Evolutionary conservation across 768 basidiomycete genomes (phyloP), one percentile per base, ranked within the genome.

Genomic region (Suillus decipiens): DNA sequence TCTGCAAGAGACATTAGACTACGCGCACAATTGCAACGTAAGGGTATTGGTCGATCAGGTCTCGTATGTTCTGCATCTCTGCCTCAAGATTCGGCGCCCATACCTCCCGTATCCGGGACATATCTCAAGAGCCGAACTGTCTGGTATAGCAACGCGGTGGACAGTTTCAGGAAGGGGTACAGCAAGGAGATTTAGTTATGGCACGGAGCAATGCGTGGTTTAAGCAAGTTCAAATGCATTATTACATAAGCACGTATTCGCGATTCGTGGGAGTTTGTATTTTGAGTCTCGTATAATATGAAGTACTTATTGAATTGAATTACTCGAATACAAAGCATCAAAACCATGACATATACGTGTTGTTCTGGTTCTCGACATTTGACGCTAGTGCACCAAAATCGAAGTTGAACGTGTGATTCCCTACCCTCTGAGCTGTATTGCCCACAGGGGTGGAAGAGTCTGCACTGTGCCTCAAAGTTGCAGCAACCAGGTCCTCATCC

Each of bases 11-110:
- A 57, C 11, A 65, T 73, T 61, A 66, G 71, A 71, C 56, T 42
- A 41, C 62, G 58, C 31, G 59, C 70, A 90, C 96, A 95, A 99
- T 96, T 69, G 96, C 93, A 72, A 99, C 87, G 78, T 89, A 97
- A 11, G 96, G 92, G 79, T 94, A 97, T 68, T 84, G 82, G 70
- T 97, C 96, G 67, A 99, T 91, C 63, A 91, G 79, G 56, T 90
- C 87, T 59, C 97, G 86, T 61, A 99, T 89, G 68, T 86, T 87
- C 12, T 86, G 86, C 87, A 99, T 95, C 80, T 99, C 97, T 43
- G 82, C 80, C 66, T 98, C 95, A 66, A 99, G 88, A 77, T 96
- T 97, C 42, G 88, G 89, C 2, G 87, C 86, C 96, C 96, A 99
- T 70, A 99, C 96, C 71, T 99, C 95, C 70, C 89, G 86, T 86